These are phyloP conservation scores for Penicillium herquei DNA, from an alignment of 495 filamentous ascomycete genomes.

Conservation along the genomic window DNA sequence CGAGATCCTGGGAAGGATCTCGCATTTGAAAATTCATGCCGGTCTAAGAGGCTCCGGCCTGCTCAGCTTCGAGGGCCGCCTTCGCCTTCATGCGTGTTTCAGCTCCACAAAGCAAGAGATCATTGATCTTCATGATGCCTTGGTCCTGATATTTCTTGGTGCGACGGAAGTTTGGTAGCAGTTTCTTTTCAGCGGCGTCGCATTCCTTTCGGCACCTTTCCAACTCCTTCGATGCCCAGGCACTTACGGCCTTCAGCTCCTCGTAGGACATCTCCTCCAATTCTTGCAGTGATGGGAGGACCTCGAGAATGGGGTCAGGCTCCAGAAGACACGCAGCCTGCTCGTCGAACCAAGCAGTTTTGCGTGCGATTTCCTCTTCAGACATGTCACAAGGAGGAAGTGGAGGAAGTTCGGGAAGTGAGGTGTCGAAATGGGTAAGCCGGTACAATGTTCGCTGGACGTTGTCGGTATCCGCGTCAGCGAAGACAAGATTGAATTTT, in stretches of 20 bases:
- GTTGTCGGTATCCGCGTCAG: slow-evolving; percentile 21
- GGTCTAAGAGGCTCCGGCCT: too few relatives aligned
- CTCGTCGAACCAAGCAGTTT: slow-evolving; percentile 10
- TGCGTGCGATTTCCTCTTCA: too few relatives aligned
- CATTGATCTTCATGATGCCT: slow-evolving; percentile 2
- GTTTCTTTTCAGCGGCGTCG: slow-evolving; percentile 45
- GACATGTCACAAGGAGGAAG: too few relatives aligned
- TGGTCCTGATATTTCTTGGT: slow-evolving; percentile 50
- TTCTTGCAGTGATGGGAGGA: slow-evolving; percentile 38
- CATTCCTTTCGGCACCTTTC: slow-evolving; percentile 44
- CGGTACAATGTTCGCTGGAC: slow-evolving; percentile 20
- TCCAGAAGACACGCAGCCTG: slow-evolving; percentile 34
- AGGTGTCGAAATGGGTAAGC: slow-evolving; percentile 35
- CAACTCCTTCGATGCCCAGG: slow-evolving; percentile 41
- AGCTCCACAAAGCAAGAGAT: too few relatives aligned
- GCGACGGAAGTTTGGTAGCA: slow-evolving; percentile 43
- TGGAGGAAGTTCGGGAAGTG: too few relatives aligned
- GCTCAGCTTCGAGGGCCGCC: too few relatives aligned
- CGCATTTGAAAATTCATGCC: too few relatives aligned
- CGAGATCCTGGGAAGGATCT: too few relatives aligned
- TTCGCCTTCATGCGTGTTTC: too few relatives aligned
- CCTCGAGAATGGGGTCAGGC: slow-evolving; percentile 31
- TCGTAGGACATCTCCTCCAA: slow-evolving; percentile 43
- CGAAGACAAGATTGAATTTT: slow-evolving; percentile 41
- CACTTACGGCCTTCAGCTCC: slow-evolving; percentile 37